Conservation (phyloP, 345 rosid genomes). For the Turritis glabra region DNA sequence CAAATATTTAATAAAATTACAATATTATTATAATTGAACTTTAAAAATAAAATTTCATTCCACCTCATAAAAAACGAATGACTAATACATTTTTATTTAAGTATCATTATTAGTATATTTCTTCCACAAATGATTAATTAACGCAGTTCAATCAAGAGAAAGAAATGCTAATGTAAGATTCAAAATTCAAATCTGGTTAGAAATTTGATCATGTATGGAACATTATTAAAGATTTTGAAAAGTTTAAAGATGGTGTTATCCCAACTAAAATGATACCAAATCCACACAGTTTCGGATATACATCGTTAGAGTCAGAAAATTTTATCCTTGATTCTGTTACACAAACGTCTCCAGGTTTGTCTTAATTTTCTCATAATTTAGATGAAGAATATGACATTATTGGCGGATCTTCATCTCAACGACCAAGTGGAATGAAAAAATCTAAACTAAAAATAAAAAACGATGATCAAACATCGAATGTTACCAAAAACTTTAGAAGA, state of each 20-base stretch:
- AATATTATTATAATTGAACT: not conserved
- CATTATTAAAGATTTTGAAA: not conserved
- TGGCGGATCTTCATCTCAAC: not conserved
- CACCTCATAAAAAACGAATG: too few species aligned
- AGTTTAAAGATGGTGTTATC: not conserved
- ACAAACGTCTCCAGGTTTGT: not conserved
- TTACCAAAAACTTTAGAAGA: not conserved
- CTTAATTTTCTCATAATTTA: not conserved
- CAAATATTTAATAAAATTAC: too few species aligned
- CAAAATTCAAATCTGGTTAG: not conserved
- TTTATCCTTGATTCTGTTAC: not conserved
- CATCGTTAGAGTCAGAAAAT: not conserved
- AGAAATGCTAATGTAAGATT: not conserved
- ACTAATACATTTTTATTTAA: too few species aligned
- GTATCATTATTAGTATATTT: not conserved
- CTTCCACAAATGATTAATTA: not conserved
- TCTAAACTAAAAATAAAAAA: not conserved
- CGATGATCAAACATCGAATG: not conserved
- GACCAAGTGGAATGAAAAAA: not conserved
- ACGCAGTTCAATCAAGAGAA: constrained; percentile 3
- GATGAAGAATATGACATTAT: not conserved
- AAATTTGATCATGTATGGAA: constrained; percentile 12
- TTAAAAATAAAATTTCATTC: too few species aligned
- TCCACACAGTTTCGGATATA: not conserved
- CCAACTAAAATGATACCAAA: not conserved